Evolutionary conservation across 805 yeast genomes (phyloP), one percentile per base, ranked within the genome.

Genomic region (Myxozyma melibiosi): DNA sequence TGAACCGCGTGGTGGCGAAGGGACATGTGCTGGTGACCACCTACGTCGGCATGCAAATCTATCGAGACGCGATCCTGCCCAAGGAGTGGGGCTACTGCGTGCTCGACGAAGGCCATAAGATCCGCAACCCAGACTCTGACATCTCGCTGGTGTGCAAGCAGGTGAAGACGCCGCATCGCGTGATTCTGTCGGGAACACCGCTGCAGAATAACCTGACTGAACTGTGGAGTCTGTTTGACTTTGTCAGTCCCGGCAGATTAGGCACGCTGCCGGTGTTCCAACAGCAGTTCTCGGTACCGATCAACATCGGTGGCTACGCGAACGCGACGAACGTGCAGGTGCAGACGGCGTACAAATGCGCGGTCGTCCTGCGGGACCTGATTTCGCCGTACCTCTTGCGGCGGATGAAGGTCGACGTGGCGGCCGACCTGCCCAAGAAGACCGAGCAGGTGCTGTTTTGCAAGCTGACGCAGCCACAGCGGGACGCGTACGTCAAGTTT

Each of bases 221-320:
- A 71, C 73, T 94, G 20, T 94, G 99, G 99, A 87, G 96, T 52
- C 73, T 94, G 45, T 92, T 94, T 74, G 99, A 94, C 67, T 94
- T 94, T 73, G 86, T 91, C 1, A 91, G 86, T 67, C 99, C 99
- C 0, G 99, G 99, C 0, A 76, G 96, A 60, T 73, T 94, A 22
- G 99, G 99, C 0, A 94, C 99, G 0, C 74, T 94, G 24, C 99
- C 99, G 0, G 92, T 94, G 0, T 94, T 94, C 66, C 96, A 91
- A 71, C 86, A 81, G 51, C 97, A 94, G 70, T 94, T 94, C 70
- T 86, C 96, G 2, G 77, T 85, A 4, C 99, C 99, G 0, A 94
- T 94, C 43, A 92, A 90, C 67, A 79, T 88, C 69, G 99, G 99
- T n/a, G 99, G 99, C 0, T 94, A 94, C 73, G 96, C 99, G 1